Percentiles rank a stretch among this genome's conserved stretches.
Evolutionary conservation across 2,329 filamentous ascomycete species (phyloP).

Genomic region (Chaetomiaceae sp.): DNA sequence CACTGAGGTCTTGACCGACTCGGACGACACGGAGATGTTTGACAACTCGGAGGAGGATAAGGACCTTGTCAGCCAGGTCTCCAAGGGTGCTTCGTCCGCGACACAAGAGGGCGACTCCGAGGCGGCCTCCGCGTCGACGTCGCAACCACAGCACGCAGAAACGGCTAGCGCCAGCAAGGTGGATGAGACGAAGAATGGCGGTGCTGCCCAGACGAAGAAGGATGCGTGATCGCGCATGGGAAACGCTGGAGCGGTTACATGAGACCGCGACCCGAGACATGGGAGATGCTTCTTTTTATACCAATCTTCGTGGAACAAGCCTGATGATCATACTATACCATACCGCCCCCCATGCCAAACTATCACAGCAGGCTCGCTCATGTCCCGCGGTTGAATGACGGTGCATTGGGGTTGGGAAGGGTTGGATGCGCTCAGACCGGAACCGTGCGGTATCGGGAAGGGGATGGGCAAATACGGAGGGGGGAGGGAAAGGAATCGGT

Average conservation of each 20-base stretch:
- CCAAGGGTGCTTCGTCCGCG: constrained; percentile 48
- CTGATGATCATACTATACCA: constrained; percentile 12
- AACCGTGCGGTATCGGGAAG: not conserved
- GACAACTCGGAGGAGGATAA: constrained; percentile 81
- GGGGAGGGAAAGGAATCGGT: not conserved
- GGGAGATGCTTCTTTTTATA: constrained; percentile 11
- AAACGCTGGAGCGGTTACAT: not conserved
- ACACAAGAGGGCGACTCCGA: not conserved
- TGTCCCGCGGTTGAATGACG: constrained; percentile 2
- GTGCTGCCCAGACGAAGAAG: not conserved
- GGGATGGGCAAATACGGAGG: too few relatives aligned
- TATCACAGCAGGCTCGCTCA: not conserved
- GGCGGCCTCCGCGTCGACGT: not conserved
- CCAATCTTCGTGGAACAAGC: constrained; percentile 7
- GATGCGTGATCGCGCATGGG: constrained; percentile 3
- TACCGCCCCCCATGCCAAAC: not conserved
- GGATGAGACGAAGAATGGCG: constrained; percentile 2
- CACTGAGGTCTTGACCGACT: constrained; percentile 84
- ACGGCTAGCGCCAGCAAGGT: too few relatives aligned
- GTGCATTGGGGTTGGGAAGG: not conserved
- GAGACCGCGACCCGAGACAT: constrained; percentile 3
- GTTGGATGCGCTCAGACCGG: not conserved
- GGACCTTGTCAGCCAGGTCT: constrained; percentile 78
- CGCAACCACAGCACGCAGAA: constrained; percentile 6
- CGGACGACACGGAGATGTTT: constrained; percentile 89